Evolutionary conservation across 169 alveolate species (phyloP).

Genomic region (Amoebophrya sp.): DNA sequence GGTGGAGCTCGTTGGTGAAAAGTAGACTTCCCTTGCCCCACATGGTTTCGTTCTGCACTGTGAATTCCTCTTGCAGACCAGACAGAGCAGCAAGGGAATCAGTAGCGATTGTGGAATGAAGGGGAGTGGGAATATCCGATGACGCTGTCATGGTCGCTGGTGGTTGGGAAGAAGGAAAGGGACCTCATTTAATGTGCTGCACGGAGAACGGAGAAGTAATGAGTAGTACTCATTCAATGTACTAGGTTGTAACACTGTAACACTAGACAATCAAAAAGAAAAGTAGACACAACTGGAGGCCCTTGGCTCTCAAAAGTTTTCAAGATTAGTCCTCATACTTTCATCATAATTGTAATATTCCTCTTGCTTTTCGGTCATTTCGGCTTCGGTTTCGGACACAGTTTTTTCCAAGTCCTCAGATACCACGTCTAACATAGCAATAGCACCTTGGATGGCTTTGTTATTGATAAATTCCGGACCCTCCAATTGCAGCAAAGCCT

Average conservation of each 20-base stretch:
- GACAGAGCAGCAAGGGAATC: too few species aligned
- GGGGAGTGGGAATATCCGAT: too few species aligned
- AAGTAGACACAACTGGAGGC: too few species aligned
- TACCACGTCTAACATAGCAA: neutral
- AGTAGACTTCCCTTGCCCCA: neutral
- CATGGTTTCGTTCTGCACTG: neutral
- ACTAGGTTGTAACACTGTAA: too few species aligned
- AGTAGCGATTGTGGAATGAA: too few species aligned
- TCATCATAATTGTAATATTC: neutral
- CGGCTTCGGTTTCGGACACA: neutral
- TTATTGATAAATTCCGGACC: neutral
- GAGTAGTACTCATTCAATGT: too few species aligned
- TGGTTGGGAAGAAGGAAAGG: too few species aligned
- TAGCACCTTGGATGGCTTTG: neutral
- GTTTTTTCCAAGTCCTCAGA: neutral
- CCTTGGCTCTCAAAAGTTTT: too few species aligned
- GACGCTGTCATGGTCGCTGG: neutral
- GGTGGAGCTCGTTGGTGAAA: neutral
- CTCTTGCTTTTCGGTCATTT: neutral
- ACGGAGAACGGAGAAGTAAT: too few species aligned
- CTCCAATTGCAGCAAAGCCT: neutral
- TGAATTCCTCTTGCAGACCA: neutral
- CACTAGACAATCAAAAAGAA: too few species aligned
- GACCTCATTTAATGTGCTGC: too few species aligned
- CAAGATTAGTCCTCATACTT: too few species aligned